Base-by-base conservation (phyloP, 371 early-diverging fungal species). In the Syncephalastrum racemosum region DNA sequence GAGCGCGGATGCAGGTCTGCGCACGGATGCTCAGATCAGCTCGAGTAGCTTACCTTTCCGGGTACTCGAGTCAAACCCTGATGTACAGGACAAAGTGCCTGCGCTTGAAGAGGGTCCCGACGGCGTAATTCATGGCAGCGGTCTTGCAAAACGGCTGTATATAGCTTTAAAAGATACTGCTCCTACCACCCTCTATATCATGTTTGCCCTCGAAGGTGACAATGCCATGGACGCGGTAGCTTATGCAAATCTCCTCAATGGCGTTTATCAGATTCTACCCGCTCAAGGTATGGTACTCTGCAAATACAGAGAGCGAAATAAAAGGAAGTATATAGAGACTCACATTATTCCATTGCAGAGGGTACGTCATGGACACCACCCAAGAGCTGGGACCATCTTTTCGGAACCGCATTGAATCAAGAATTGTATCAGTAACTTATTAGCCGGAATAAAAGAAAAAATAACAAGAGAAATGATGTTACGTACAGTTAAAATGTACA, bases 171-270 rank as follows among this genome's bases (percentile, higher is more conserved):
- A 72, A 50, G 61, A 68, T 12, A 54, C 63, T 4, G 53, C 84
- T 0, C 64, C 71, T 1, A 65, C 81, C n/a, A 57, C 77, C n/a
- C 64, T 83, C 20, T 52, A 87, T 39, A 63, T 86, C 0, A 76
- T 82, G 70, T 86, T 88, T 80, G 90, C 83, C 14, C 75, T 83
- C 58, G 91, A 91, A 72, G 91, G 90, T 58, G 89, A 90, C 56
- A 90, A 90, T 68, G 80, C 85, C 4, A 81, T 81, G 5, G 89
- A 90, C 54, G 79, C 84, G n/a, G 77, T 88, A 25, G 71, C 66
- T 19, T 68, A 82, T 58, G 85, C 85, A 23, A 83, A 83, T 49
- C 72, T 81, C 13, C 39, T 80, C 39, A 85, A 88, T 58, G 72
- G 77, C 4, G 60, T 82, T 19, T 70, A 83, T 8, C 58, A 65